Evolutionary conservation across 2,329 filamentous ascomycete species (phyloP), one percentile per base, ranked within the genome.

Genomic region (Verruconis gallopava): DNA sequence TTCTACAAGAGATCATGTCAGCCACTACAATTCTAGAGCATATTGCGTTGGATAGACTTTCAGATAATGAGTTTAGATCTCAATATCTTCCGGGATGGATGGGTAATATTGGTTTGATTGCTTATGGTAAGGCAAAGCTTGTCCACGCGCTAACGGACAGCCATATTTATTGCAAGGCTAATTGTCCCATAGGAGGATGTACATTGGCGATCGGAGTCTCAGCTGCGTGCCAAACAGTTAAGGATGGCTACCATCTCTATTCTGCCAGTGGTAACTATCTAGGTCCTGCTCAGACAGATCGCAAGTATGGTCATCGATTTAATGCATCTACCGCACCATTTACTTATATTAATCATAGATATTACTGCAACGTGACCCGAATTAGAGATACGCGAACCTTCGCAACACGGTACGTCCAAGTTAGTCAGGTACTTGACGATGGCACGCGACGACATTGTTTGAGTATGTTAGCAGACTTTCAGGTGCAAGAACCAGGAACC

Each of bases 321-420:
- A 9, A 30, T 9, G 6, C 25, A 9, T 9, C n/a, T 30, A 9
- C n/a, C 9, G n/a, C 9, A 30, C 6, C 9, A 30, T n/a, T 30
- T 9, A 30, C 9, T n/a, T 30, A 30, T 9, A 9, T n/a, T 30
- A n/a, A n/a, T 30, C 6, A 9, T n/a, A 30, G 25, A 30, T 30
- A 30, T 30, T 9, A 9, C 9, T 61, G 59, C 39, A 55, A 47
- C 3, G 62, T 68, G 2, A 52, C 54, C 14, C 48, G 47, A 13
- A 55, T 61, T 2, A 58, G 69, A 11, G 60, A 65, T 38, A 71
- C 69, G 1, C 57, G 62, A 12, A 65, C 65, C 1, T 72, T 72
- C 42, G 61, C 62, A 2, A 72, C 68, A 0, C 56, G 67, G 2
- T 55, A 64, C 3, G 61, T 72, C 3, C 56, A 66, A 44, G 58